Evolutionary conservation across 164 flowering plant species (phyloP), one percentile per base, ranked within the genome.

Genomic region (Vitis riparia): DNA sequence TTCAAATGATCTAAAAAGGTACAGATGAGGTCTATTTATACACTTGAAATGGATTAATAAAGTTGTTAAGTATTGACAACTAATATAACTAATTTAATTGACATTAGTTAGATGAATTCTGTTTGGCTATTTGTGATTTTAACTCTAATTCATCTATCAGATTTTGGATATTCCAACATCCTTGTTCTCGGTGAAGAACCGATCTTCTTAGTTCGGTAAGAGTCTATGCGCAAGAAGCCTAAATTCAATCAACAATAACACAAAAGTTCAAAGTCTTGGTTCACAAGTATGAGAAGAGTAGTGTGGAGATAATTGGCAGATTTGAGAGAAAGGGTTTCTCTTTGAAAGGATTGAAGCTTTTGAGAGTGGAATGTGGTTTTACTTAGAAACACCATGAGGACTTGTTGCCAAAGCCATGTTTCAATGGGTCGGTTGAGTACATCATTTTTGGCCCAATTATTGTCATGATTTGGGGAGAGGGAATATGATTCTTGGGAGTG

Each of bases 391-490:
- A 92, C 76, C 93, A 95, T 65, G 91, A 76, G 16, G 98, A 93
- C 63, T 73, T 95, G 68, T 87, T 93, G 10, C 65, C 89, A 4
- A 92, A 84, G 81, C 97, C 97, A 11, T 95, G 92, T 78, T 95
- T 95, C 76, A 73, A 57, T 68, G 89, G 90, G 5, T 78, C 91
- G 60, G 90, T 89, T 15, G 91, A 95, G 62, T 93, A 90, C 90
- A 91, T 93, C 11, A 79, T 88, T 48, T 93, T 97, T 66, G 97
- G 99, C 7, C 96, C 98, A 3, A 96, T 93, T 55, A 92, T 89
- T 75, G 98, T 96, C 11, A 93, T 90, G 98, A 80, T 91, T 16
- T 95, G 98, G 99, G 96, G 90, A 67, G 99, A 97, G 92, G 98
- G 84, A 93, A 95, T 68, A 85, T 95, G n/a, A 95, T 95, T 63